Conservation (phyloP, 148 eudicot genomes). For the Nepenthes mirabilis region DNA sequence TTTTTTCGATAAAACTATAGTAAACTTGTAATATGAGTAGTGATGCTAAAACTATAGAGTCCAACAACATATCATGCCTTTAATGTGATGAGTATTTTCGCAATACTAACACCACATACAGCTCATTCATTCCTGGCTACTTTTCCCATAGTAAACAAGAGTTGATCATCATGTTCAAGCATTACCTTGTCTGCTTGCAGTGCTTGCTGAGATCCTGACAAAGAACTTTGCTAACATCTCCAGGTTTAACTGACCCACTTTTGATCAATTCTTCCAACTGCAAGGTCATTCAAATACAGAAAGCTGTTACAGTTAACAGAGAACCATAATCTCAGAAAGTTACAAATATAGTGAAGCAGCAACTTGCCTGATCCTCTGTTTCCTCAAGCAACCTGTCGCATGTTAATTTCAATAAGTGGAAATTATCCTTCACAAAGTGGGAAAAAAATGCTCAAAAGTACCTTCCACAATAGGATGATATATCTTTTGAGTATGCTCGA, state of each 20-base stretch:
- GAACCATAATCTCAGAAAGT: neutral
- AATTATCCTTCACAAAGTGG: neutral
- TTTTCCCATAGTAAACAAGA: neutral
- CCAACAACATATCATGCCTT: too few species aligned
- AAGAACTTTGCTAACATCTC: slow-evolving; percentile 65
- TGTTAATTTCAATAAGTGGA: slow-evolving; percentile 1
- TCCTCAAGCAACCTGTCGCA: slow-evolving; percentile 83
- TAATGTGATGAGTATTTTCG: too few species aligned
- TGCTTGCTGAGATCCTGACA: slow-evolving; percentile 74
- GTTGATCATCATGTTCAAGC: neutral
- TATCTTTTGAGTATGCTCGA: slow-evolving; percentile 81
- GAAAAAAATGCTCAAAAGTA: slow-evolving; percentile 8
- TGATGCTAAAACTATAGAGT: too few species aligned
- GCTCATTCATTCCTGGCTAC: too few species aligned
- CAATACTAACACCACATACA: too few species aligned
- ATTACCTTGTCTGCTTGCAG: slow-evolving; percentile 59
- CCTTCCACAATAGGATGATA: slow-evolving; percentile 93
- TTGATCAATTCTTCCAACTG: slow-evolving; percentile 81
- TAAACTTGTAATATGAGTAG: too few species aligned
- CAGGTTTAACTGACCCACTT: slow-evolving; percentile 62
- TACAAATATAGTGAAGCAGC: neutral
- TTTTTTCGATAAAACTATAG: too few species aligned
- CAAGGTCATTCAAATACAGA: slow-evolving; percentile 3
- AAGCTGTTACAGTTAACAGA: neutral
- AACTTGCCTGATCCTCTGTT: slow-evolving; percentile 80